Evolutionary conservation across 306 rosid species (phyloP).

Genomic region (Quercus suber): DNA sequence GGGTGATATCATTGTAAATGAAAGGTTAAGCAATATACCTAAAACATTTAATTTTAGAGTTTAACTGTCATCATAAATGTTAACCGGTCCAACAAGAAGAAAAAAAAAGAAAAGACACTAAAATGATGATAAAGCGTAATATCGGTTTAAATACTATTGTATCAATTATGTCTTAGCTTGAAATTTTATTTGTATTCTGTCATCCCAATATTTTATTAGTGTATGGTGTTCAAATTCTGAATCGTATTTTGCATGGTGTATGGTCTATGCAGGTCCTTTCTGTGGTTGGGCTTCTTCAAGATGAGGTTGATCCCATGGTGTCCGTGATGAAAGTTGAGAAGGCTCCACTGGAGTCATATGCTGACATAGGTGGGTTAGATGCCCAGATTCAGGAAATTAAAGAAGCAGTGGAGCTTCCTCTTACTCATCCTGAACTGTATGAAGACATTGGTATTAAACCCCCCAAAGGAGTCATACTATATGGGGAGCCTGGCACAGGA

Average conservation of each 20-base stretch:
- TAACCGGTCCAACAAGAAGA: neutral
- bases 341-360: constrained; percentile 60
- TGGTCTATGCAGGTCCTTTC: constrained; percentile 42
- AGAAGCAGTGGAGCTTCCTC: constrained; percentile 69
- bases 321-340: constrained; percentile 69
- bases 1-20: neutral
- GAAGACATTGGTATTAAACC: constrained; percentile 69
- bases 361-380: constrained; percentile 63
- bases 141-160: neutral
- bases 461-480: constrained; percentile 54
- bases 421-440: constrained; percentile 58
- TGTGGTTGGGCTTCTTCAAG: constrained; percentile 69
- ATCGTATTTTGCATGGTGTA: neutral
- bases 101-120: neutral
- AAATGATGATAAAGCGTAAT: neutral
- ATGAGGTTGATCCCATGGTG: constrained; percentile 72
- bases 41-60: neutral
- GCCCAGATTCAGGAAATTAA: constrained; percentile 62
- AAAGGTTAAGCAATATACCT: neutral
- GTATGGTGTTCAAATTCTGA: neutral
- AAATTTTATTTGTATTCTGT: neutral
- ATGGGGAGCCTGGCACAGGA: constrained; percentile 68
- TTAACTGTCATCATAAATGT: neutral
- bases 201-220: neutral
- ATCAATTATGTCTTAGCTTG: neutral